Base-by-base conservation (phyloP, 148 eudicot species). In the Rhododendron williamsianum region DNA sequence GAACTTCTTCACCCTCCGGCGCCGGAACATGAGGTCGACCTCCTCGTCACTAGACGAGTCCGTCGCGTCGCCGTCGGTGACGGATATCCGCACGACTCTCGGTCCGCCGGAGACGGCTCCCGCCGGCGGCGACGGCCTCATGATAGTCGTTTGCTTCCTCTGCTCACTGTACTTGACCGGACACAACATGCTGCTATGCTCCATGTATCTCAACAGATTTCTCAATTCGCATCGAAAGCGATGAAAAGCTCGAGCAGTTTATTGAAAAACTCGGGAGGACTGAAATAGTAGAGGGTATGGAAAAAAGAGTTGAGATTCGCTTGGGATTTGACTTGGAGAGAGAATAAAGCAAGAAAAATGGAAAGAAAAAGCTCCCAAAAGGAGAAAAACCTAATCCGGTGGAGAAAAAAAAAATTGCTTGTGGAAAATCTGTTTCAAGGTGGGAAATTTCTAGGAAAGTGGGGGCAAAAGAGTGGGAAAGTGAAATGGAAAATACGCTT, bases 41-140 rank as follows among this genome's bases (percentile, higher is more conserved):
- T 87, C 91, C 30, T 94, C 98, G 74, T 94, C 98, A 43, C 93
- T 86, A 12, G 98, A 95, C 2, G 95, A 92, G 82, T 95, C 98
- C 25, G 97, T 95, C 0, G 97, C 98, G 27, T 95, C 91, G 9
- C 87, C 86, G 76, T 95, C 98, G 6, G 94, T 93, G 60, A 91
- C 91, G 2, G 94, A 88, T 35, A 95, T 91, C 52, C 97, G 88
- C 0, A 95, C 93, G 6, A 89, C 77, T 69, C 87, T 93, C 1
- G 95, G 89, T 8, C 84, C n/a, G 4, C 69, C 84, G 84, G 85
- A 13, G 19, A 2, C 6, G 38, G 45, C 19, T 56, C 30, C 81
- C 49, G 73, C 27, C 58, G 84, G 45, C 80, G 48, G 10, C 38
- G 82, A 56, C 78, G 21, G 8, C 36, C 72, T 80, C 25, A 51